phyloP scores from a whole-genome alignment of 169 alveolate genomes.

The Sarcocystis neurona region DNA sequence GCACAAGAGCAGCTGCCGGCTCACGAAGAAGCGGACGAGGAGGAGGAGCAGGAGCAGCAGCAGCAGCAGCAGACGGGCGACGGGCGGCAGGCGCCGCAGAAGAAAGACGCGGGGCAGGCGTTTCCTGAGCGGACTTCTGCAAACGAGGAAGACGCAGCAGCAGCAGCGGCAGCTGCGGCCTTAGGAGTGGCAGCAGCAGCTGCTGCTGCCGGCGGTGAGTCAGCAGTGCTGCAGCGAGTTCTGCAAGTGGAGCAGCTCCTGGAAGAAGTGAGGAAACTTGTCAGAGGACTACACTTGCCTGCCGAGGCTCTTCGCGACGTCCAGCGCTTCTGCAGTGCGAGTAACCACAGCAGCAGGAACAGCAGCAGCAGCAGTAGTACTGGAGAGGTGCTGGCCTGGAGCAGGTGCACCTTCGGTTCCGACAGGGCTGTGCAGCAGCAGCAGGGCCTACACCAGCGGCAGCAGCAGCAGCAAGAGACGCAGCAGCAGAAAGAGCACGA shows the following conservation, averaged over 20 bases:
- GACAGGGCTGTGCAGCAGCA: background rate
- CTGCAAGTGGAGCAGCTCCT: slow-evolving; percentile 45
- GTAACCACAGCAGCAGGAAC: background rate
- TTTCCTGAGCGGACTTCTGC: slow-evolving; percentile 13
- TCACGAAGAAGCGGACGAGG: too few species aligned
- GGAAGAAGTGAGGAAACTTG: slow-evolving; percentile 26
- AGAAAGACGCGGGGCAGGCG: background rate
- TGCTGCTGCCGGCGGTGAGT: slow-evolving; percentile 61
- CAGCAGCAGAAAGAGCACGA: background rate
- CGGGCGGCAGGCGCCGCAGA: too few species aligned
- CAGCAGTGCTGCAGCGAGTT: slow-evolving; percentile 30
- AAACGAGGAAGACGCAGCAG: too few species aligned
- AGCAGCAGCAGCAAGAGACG: background rate
- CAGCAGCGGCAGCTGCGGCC: slow-evolving; percentile 45
- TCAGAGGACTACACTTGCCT: slow-evolving; percentile 45
- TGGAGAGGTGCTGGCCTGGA: background rate
- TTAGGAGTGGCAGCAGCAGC: slow-evolving; percentile 53
- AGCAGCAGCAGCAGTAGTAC: background rate
- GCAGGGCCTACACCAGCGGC: background rate
- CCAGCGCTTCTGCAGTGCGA: slow-evolving; percentile 21
- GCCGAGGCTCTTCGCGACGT: slow-evolving; percentile 53
- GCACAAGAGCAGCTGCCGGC: too few species aligned
- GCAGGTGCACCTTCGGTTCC: background rate
- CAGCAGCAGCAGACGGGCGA: too few species aligned
- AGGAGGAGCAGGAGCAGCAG: too few species aligned